These are phyloP conservation scores for Aspergillus felis DNA, from an alignment of 2,329 filamentous ascomycete species.

Conservation along the genomic window DNA sequence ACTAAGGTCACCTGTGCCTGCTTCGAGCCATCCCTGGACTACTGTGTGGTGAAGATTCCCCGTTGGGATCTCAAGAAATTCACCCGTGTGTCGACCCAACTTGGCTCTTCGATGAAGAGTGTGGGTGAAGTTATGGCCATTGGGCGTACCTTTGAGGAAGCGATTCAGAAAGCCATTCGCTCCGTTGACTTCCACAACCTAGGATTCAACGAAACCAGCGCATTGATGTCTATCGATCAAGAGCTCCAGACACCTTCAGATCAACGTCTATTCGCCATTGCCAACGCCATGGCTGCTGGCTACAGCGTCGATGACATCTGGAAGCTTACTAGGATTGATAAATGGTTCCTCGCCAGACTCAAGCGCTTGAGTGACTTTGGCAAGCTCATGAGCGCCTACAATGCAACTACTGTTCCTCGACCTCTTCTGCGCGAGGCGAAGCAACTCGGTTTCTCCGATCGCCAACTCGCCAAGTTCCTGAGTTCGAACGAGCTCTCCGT, in stretches of 20 bases:
- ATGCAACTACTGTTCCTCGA: constrained; percentile 61
- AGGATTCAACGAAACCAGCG: constrained; percentile 87
- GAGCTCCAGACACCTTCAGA: constrained; percentile 97
- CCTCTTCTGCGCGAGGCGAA: constrained; percentile 78
- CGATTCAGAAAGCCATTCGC: constrained; percentile 96
- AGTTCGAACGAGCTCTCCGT: constrained; percentile 91
- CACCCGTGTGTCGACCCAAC: constrained; percentile 88
- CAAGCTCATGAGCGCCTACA: constrained; percentile 69
- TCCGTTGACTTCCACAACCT: constrained; percentile 93
- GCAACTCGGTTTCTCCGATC: constrained; percentile 89
- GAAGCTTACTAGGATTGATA: constrained; percentile 97
- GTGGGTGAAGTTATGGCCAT: constrained; percentile 99
- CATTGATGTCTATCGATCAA: constrained; percentile 91
- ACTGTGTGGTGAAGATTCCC: constrained; percentile 98
- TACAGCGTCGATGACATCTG: constrained; percentile 96
- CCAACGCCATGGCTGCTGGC: constrained; percentile 92
- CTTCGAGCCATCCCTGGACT: constrained; percentile 97
- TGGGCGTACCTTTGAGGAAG: constrained; percentile 93
- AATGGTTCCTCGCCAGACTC: constrained; percentile 93
- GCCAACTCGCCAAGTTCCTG: constrained; percentile 90
- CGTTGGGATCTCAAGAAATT: constrained; percentile 99
- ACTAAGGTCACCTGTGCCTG: constrained; percentile 95
- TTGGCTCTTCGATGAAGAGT: constrained; percentile 99
- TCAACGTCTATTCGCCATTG: constrained; percentile 94
- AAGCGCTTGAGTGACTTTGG: constrained; percentile 88